These are phyloP conservation scores for Nakazawaea ernobii DNA, from an alignment of 805 yeast genomes.

Conservation along the genomic window DNA sequence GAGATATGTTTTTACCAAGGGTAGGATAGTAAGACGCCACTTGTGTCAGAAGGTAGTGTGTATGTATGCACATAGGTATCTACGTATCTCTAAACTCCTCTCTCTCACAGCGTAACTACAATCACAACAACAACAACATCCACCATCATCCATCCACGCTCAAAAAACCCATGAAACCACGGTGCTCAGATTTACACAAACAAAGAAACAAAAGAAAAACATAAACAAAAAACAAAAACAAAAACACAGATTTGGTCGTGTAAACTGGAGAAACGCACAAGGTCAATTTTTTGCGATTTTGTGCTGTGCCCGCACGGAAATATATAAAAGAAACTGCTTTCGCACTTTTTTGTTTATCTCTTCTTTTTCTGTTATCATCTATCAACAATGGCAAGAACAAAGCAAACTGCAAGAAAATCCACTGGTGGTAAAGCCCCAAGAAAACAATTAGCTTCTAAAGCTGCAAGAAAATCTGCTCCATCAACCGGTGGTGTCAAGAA, in stretches of 20 bases:
- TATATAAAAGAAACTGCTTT: background rate
- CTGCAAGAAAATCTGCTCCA: slow-evolving; percentile 92
- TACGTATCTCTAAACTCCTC: too few species aligned
- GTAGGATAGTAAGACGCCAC: too few species aligned
- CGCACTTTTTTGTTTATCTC: slow-evolving; percentile 4
- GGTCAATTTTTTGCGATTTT: background rate
- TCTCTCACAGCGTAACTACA: too few species aligned
- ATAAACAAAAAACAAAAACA: background rate
- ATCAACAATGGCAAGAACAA: slow-evolving; percentile 78
- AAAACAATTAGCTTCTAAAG: slow-evolving; percentile 88
- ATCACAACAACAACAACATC: background rate
- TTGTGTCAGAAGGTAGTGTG: too few species aligned
- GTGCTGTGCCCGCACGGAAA: background rate
- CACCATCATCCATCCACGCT: too few species aligned
- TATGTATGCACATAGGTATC: too few species aligned
- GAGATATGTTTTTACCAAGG: too few species aligned
- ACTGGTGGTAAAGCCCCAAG: slow-evolving; percentile 97
- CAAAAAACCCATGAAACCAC: background rate
- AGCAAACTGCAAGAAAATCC: slow-evolving; percentile 91
- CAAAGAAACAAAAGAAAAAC: background rate
- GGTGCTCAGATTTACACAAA: slow-evolving; percentile 5
- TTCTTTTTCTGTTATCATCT: slow-evolving; percentile 10
- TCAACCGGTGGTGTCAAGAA: slow-evolving; percentile 89
- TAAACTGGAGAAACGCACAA: background rate
- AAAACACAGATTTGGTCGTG: background rate